Percentiles rank a stretch among this genome's conserved stretches.
phyloP scores from a whole-genome alignment of 164 flowering plant genomes.

The Taxillus chinensis region DNA sequence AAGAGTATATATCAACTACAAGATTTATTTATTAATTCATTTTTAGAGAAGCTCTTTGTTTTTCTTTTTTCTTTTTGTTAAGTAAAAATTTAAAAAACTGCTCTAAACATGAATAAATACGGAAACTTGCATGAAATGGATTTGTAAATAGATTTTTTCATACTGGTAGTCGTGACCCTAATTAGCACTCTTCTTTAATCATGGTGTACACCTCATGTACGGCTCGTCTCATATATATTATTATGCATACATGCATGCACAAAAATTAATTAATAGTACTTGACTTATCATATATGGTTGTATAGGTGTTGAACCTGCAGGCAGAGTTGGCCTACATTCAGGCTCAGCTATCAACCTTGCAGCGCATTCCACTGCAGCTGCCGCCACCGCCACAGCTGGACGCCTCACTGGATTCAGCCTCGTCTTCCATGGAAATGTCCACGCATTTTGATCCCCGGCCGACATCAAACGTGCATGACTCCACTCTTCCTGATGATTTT shows the following conservation, averaged over 20 bases:
- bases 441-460: conserved; percentile 15
- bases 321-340: conserved; percentile 48
- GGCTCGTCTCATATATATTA: too few species aligned
- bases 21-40: too few species aligned
- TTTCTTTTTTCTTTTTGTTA: too few species aligned
- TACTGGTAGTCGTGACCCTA: too few species aligned
- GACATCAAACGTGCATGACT: conserved; percentile 7
- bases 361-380: conserved; percentile 12
- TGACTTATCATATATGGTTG: neutral
- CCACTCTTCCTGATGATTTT: conserved; percentile 12
- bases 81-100: too few species aligned
- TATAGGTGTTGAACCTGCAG: conserved; percentile 51
- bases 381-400: conserved; percentile 5
- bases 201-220: too few species aligned
- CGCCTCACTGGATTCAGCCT: conserved; percentile 5
- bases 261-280: neutral
- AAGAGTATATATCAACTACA: too few species aligned
- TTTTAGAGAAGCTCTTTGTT: too few species aligned
- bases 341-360: conserved; percentile 35
- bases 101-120: too few species aligned
- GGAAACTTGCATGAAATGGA: too few species aligned
- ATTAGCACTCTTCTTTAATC: too few species aligned
- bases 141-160: too few species aligned
- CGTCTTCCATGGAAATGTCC: neutral
- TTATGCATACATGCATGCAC: neutral